A percentile compares a stretch with the other conserved stretches of the same genome.
These are phyloP conservation scores for Echites panduratus DNA, from an alignment of 257 asterid species.

Conservation along the genomic window DNA sequence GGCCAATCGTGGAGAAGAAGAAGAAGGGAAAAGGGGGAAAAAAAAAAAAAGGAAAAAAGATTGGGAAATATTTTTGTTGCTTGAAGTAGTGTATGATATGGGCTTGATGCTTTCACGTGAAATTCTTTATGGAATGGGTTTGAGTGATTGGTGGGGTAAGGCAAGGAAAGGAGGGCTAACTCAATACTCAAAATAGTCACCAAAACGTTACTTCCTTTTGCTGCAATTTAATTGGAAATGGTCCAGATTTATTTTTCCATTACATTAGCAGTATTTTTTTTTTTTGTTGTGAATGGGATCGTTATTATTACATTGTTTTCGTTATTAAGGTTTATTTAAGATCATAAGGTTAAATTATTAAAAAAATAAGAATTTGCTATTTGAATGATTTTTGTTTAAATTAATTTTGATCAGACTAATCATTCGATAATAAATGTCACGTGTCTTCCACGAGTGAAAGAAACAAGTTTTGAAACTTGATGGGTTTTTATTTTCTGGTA, in stretches of 20 bases:
- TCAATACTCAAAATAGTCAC: neutral
- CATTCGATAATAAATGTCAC: too few relatives aligned
- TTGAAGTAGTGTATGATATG: conserved; percentile 27
- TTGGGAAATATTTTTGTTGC: conserved; percentile 28
- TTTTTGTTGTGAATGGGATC: too few relatives aligned
- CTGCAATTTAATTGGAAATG: neutral
- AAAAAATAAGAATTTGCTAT: too few relatives aligned
- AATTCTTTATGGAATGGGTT: conserved; percentile 31
- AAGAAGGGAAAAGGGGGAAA: too few relatives aligned
- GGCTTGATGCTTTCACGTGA: conserved; percentile 45
- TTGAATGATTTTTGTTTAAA: too few relatives aligned
- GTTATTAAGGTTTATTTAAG: too few relatives aligned
- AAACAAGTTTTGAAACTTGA: too few relatives aligned
- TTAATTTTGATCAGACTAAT: too few relatives aligned
- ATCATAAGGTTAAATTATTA: too few relatives aligned
- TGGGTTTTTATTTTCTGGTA: too few relatives aligned
- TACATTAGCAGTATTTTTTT: neutral
- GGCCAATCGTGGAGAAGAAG: conserved; percentile 22
- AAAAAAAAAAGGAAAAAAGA: neutral
- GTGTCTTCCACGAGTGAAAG: too few relatives aligned
- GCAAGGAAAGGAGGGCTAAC: neutral
- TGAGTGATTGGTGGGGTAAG: conserved; percentile 4
- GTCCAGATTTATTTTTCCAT: neutral
- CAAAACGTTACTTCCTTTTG: neutral
- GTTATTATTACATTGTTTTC: too few relatives aligned